Base-by-base conservation (phyloP, 2,329 filamentous ascomycete genomes). In the Sporothrix euskadiensis region DNA sequence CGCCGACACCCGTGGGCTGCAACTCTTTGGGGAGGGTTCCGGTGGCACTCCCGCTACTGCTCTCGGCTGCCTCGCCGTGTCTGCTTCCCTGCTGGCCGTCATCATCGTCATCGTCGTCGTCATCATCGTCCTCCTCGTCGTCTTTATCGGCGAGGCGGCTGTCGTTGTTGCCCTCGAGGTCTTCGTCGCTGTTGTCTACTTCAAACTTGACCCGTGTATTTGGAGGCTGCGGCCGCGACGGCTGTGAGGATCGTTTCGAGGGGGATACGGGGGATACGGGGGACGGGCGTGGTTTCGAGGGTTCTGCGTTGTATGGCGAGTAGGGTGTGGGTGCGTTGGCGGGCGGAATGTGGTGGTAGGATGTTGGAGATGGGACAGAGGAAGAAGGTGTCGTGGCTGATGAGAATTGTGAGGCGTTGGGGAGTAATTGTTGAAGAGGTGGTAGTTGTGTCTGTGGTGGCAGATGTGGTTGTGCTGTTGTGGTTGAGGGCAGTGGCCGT, bases 1-100 rank as follows among this genome's bases (percentile, higher is more conserved):
- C 71, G 69, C 74, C 66, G 57, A 71, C 66, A n/a, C 68, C 65
- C 7, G 75, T 54, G 22, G 71, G 69, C 44, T 59, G 73, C 14
- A 69, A 32, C 35, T 47, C 57, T 39, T 39, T 49, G n/a, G 71
- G 56, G 22, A 44, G 52, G 7, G 54, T 26, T 52, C 35, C 41
- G 39, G 22, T n/a, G 22, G 39, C 12, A 19, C 44, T 52, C 22
- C 39, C 39, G 7, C 39, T n/a, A 19, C n/a, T 12, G 66, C 56
- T 12, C 6, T 14, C 12, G 71, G n/a, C 52, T 26, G 35, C 52
- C 39, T 61, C 35, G 63, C 14, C 49, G n/a, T 32, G 22, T 16
- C 30, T 35, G 61, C n/a, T 19, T 32, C 32, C 49, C 14, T 41
- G 19, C 5, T 57, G 39, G 26, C 56, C n/a, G 7, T 47, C 72